Base-by-base conservation (phyloP, 805 yeast genomes). In the Vanderwaltozyma verrucispora region DNA sequence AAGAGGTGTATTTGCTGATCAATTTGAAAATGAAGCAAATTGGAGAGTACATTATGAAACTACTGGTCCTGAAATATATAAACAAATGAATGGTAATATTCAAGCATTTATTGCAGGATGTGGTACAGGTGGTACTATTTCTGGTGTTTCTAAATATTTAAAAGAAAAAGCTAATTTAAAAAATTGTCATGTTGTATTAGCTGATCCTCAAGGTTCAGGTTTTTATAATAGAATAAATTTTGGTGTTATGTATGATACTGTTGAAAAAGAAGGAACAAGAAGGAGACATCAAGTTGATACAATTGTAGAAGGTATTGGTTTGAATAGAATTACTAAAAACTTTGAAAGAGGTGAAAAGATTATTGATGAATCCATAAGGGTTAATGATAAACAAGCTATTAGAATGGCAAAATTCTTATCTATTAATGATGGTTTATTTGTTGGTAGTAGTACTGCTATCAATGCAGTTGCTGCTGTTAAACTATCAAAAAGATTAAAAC, bases 191-290 rank as follows among this genome's bases (percentile, higher is more conserved):
- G 71, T 80, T 1, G 69, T 84, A 3, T 63, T 92, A 23, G 95
- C 96, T 0, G 98, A 89, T 59, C 97, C 97, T 1, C 96, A 86
- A 51, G 98, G 98, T 0, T 79, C 92, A 13, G 98, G 98, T 0
- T 71, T 92, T 45, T 83, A 71, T 53, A 86, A 89, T 61, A 65
- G 94, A 42, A 74, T 89, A 36, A 84, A 84, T 50, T 76, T 64
- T 51, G 97, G 96, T 2, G 97, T 89, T 3, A 87, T 92, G 96
- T 89, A 85, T 57, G 95, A 88, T 50, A 46, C 68, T 2, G 87
- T 75, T 7, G 98, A 89, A 59, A 78, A 72, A 46, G 98, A 89
- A 62, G 98, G 98, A 1, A 83, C 92, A 0, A 68, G 97, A 49
- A 71, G 96, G 53, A 67, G 98, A 48, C 97, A 92, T 58, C 98